A percentile compares a stretch with the other conserved stretches of the same genome.
These are phyloP conservation scores for Nemania abortiva DNA, from an alignment of 2,329 filamentous ascomycete genomes.

Conservation along the genomic window DNA sequence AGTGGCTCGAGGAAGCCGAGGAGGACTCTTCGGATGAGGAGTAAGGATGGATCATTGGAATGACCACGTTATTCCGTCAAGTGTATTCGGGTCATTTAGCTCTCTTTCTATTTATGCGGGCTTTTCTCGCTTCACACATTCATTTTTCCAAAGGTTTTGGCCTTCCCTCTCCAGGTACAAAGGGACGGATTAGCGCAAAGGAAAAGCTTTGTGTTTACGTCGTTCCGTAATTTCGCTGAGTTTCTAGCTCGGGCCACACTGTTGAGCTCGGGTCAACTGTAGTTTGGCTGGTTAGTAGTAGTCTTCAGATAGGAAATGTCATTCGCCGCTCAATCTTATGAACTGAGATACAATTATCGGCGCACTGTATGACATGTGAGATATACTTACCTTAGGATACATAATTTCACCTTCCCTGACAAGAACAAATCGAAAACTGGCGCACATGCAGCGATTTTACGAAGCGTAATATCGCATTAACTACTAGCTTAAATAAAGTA, in stretches of 20 bases:
- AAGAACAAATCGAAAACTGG: not conserved
- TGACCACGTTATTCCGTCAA: not conserved
- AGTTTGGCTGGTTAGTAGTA: constrained; percentile 12
- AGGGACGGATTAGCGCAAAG: constrained; percentile 14
- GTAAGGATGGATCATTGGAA: constrained; percentile 22
- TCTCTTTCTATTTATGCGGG: constrained; percentile 5
- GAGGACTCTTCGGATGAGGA: constrained; percentile 75
- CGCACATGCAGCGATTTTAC: not conserved
- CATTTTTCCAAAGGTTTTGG: constrained; percentile 19
- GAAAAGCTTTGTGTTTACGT: constrained; percentile 20
- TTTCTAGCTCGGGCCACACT: constrained; percentile 2
- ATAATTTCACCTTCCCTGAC: too few species aligned
- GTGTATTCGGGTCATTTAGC: constrained; percentile 5
- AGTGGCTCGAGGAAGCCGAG: constrained; percentile 91
- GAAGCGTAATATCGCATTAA: not conserved
- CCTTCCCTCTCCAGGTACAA: not conserved
- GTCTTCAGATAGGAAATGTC: constrained; percentile 30
- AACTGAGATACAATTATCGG: not conserved
- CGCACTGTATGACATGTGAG: not conserved
- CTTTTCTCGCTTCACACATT: constrained; percentile 23
- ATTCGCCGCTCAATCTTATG: constrained; percentile 28
- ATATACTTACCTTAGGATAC: not conserved
- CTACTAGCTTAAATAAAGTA: too few species aligned
- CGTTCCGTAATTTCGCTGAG: constrained; percentile 8
- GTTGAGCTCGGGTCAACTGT: not conserved